Base-by-base conservation (phyloP, 441 rosid species). In the Aquilaria agallochum region DNA sequence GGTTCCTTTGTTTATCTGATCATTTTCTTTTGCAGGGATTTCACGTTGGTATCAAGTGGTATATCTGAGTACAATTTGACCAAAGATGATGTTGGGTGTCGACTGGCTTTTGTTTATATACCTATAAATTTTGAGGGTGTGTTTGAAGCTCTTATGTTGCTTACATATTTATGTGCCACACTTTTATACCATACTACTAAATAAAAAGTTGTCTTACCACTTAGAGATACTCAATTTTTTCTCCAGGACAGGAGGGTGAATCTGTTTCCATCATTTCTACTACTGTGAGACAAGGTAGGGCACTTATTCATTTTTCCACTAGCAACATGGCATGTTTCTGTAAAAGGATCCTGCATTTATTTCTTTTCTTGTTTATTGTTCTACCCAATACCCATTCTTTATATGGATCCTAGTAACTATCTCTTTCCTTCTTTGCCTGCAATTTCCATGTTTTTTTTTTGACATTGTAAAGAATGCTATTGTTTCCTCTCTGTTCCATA, bases 81-180 rank as follows among this genome's bases (percentile, higher is more conserved):
- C 64, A 90, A 79, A 77, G 97, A 85, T 66, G 99, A 95, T 84
- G 88, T 95, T 72, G 97, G 97, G 57, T 80, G 65, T 53, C 78
- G 74, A 36, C 73, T 95, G 63, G 86, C 88, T 61, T 95, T 95
- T 81, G 81, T 80, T 48, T 95, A 92, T 66, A 74, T 92, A 70
- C 99, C 99, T 61, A 87, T 87, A 71, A 95, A 92, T 74, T 88
- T 95, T 71, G 98, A 92, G 87, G 99, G 99, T 95, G 67, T 8
- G 69, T 78, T 69, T 60, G 47, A 61, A 58, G 46, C 54, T 20
- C n/a, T 49, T 51, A 69, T 20, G 44, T 40, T 72, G 31, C 55
- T 65, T 46, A 33, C 49, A 54, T 53, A 36, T 44, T 66, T 67
- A 14, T 30, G 31, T 57, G 44, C 5, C 44, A 40, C 5, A 7